phyloP scores from a whole-genome alignment of 2,329 filamentous ascomycete species.

The Penicillium brasilianum region DNA sequence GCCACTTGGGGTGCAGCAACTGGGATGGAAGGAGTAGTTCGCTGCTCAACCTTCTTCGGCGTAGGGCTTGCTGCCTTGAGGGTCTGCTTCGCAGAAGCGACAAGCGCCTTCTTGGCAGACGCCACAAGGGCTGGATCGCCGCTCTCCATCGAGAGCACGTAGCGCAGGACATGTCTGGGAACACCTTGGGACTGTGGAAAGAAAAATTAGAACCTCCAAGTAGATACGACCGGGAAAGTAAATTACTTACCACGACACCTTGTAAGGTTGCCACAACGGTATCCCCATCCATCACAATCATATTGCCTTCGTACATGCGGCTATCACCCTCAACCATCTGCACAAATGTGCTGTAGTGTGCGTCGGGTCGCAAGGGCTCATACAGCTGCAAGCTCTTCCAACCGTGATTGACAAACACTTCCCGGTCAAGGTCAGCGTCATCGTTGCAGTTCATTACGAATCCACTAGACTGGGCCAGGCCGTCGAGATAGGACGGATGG shows the following conservation, averaged over 20 bases:
- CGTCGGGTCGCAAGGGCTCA: neutral
- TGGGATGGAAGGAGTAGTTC: neutral
- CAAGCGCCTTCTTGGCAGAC: neutral
- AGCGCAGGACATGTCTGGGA: neutral
- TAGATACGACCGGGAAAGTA: too few species aligned
- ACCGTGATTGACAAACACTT: neutral
- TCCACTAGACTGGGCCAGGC: neutral
- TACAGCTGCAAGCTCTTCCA: neutral
- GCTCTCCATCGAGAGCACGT: neutral
- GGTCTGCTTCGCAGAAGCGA: neutral
- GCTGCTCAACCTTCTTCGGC: neutral
- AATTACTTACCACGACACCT: neutral
- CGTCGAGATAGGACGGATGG: conserved; percentile 1
- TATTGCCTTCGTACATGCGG: neutral
- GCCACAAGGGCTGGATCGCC: neutral
- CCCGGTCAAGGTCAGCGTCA: neutral
- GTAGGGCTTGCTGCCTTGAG: neutral
- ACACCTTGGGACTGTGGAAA: neutral
- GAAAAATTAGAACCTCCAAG: neutral
- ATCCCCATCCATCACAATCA: neutral
- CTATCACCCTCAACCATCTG: neutral
- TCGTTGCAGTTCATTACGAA: neutral
- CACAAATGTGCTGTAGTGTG: neutral
- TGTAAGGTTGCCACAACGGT: neutral
- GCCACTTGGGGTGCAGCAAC: neutral